Evolutionary conservation across 2,329 filamentous ascomycete genomes (phyloP).

Genomic region (Trichoderma atroviride): DNA sequence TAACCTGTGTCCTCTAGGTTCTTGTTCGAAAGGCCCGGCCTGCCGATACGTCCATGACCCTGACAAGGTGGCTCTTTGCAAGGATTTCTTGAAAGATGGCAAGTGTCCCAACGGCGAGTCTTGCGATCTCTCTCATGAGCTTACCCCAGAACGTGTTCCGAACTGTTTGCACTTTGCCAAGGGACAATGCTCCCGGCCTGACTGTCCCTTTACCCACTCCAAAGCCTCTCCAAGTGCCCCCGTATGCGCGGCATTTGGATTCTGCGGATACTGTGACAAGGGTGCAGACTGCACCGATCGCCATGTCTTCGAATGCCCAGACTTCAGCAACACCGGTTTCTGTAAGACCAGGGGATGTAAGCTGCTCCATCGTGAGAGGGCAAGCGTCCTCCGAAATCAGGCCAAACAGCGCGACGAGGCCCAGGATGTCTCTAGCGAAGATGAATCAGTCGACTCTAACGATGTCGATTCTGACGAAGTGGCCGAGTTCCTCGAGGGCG

Average conservation of each 20-base stretch:
- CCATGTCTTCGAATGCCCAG: conserved; percentile 91
- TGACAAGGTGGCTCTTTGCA: conserved; percentile 86
- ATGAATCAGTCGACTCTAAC: conserved; percentile 71
- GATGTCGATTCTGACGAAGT: conserved; percentile 78
- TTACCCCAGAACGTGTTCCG: conserved; percentile 80
- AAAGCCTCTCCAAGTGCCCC: conserved; percentile 73
- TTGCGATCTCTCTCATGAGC: conserved; percentile 90
- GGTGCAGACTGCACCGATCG: conserved; percentile 76
- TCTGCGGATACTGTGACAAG: conserved; percentile 85
- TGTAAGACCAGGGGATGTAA: conserved; percentile 83
- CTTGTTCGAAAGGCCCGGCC: conserved; percentile 76
- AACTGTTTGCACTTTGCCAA: conserved; percentile 88
- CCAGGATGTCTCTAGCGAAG: conserved; percentile 77
- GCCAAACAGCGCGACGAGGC: conserved; percentile 59
- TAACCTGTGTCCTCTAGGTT: conserved; percentile 59
- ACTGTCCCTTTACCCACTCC: conserved; percentile 86
- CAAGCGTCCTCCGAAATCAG: conserved; percentile 74
- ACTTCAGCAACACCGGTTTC: conserved; percentile 86
- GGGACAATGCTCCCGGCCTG: conserved; percentile 83
- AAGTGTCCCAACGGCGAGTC: conserved; percentile 73
- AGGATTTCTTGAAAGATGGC: conserved; percentile 78
- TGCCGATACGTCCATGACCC: conserved; percentile 86
- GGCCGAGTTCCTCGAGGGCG: conserved; percentile 65
- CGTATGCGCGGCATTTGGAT: conserved; percentile 83
- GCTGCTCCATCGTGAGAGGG: conserved; percentile 84